Evolutionary conservation across 441 rosid genomes (phyloP).

Genomic region (Arabidopsis hybrid): DNA sequence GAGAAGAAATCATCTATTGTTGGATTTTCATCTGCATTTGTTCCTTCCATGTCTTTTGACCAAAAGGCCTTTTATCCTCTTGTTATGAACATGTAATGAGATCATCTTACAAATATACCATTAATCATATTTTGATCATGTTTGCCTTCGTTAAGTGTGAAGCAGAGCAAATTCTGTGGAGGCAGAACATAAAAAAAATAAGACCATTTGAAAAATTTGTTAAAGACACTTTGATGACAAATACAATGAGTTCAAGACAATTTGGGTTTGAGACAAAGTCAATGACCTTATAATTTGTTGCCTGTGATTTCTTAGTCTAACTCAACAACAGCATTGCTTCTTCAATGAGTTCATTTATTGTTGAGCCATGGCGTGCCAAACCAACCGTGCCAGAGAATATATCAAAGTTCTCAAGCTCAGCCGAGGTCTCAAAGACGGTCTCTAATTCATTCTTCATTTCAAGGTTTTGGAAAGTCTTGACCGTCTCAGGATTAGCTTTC

Average conservation of each 20-base stretch:
- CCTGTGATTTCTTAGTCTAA: slow-evolving; percentile 16
- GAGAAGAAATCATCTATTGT: slow-evolving; percentile 18
- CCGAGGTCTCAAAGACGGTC: slow-evolving; percentile 69
- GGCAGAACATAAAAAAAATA: background rate
- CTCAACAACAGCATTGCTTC: slow-evolving; percentile 61
- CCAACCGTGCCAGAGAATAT: slow-evolving; percentile 90
- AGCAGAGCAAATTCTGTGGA: slow-evolving; percentile 1
- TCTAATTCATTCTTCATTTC: slow-evolving; percentile 72
- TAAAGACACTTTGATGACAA: slow-evolving; percentile 6
- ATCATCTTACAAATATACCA: background rate
- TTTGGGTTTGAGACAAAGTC: background rate
- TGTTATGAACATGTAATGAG: slow-evolving; percentile 16
- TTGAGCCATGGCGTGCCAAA: slow-evolving; percentile 70
- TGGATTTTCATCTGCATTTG: slow-evolving; percentile 8
- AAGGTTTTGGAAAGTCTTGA: slow-evolving; percentile 47
- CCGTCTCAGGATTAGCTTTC: slow-evolving; percentile 51
- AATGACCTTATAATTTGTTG: background rate
- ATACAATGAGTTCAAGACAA: background rate
- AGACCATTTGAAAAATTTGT: background rate
- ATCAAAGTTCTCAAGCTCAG: slow-evolving; percentile 87
- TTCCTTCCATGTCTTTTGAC: slow-evolving; percentile 3
- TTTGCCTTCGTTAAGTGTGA: background rate
- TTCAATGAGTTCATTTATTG: slow-evolving; percentile 75
- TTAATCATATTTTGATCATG: background rate
- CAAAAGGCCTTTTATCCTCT: slow-evolving; percentile 1